Conservation (phyloP, 2,329 filamentous ascomycete species). For the Mollisia scopiformis region DNA sequence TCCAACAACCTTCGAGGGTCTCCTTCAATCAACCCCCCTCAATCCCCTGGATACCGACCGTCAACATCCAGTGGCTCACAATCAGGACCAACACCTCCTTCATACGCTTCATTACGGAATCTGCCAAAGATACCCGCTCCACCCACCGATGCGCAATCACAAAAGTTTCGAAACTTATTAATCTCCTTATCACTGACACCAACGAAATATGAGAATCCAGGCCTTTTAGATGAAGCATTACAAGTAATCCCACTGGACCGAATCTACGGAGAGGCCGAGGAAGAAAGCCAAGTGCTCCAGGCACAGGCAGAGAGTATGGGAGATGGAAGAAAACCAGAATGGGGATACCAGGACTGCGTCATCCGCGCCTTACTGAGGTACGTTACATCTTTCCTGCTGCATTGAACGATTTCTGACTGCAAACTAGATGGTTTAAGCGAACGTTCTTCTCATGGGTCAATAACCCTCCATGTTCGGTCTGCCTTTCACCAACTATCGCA, state of each 20-base stretch:
- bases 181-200: conserved; percentile 86
- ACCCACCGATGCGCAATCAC: conserved; percentile 70
- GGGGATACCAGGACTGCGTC: conserved; percentile 98
- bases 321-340: conserved; percentile 78
- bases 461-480: conserved; percentile 84
- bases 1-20: conserved; percentile 49
- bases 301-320: conserved; percentile 89
- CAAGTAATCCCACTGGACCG: conserved; percentile 84
- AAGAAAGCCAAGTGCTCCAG: conserved; percentile 85
- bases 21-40: conserved; percentile 27
- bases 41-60: conserved; percentile 43
- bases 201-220: conserved; percentile 94
- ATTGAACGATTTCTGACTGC: conserved; percentile 19
- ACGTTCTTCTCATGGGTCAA: conserved; percentile 97
- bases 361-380: conserved; percentile 84
- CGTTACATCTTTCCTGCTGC: conserved; percentile 35
- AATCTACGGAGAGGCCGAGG: conserved; percentile 92
- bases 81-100: conserved; percentile 50
- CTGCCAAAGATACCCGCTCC: conserved; percentile 74
- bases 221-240: conserved; percentile 88
- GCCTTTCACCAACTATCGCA: conserved; percentile 79
- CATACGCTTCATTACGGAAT: conserved; percentile 64
- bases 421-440: conserved; percentile 84
- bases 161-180: conserved; percentile 81
- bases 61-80: conserved; percentile 47